phyloP scores from a whole-genome alignment of 2,329 filamentous ascomycete genomes.

The Aspergillus sp. region DNA sequence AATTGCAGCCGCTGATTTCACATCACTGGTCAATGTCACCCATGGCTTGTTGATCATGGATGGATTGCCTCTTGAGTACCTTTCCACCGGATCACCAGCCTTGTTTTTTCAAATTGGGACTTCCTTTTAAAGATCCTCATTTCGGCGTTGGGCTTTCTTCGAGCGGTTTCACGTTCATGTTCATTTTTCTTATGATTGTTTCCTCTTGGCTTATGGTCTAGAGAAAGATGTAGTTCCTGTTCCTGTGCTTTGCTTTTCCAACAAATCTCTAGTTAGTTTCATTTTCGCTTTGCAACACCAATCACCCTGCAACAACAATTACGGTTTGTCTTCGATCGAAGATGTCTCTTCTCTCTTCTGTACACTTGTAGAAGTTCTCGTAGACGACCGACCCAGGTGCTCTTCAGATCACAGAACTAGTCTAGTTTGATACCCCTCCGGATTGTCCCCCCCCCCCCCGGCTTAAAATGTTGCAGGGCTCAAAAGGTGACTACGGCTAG shows the following conservation, averaged over 20 bases:
- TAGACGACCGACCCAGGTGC: neutral
- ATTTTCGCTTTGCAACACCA: neutral
- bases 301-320: neutral
- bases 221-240: constrained; percentile 4
- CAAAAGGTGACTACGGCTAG: neutral
- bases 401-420: no score
- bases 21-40: neutral
- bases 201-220: neutral
- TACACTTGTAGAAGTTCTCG: neutral
- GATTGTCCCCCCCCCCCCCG: no score
- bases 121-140: constrained; percentile 6
- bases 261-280: neutral
- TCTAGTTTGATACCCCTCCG: no score
- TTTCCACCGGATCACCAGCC: constrained; percentile 1
- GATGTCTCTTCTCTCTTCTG: neutral
- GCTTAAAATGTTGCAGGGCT: no score
- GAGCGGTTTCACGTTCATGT: constrained; percentile 13
- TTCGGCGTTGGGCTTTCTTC: constrained; percentile 23
- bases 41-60: neutral
- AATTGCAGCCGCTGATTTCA: constrained; percentile 50
- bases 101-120: constrained; percentile 3
- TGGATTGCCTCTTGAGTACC: neutral
- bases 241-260: neutral
- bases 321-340: neutral
- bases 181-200: neutral